These are phyloP conservation scores for Trypanosomatidae sp. DNA, from an alignment of 208 protist species.

Conservation along the genomic window DNA sequence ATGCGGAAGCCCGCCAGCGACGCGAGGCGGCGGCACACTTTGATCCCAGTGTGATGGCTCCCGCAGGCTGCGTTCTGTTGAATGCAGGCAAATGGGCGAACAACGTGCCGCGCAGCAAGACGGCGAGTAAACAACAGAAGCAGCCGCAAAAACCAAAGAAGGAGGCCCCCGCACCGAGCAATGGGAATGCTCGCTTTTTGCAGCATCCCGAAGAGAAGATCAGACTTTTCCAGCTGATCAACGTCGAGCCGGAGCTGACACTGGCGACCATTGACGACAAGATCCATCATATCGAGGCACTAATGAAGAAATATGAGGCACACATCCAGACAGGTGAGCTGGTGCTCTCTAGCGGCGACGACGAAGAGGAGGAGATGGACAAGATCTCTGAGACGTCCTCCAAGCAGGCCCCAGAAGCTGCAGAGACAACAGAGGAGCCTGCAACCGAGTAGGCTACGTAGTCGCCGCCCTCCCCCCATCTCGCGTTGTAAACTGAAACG, in stretches of 20 bases:
- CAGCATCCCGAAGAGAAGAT: slow-evolving; percentile 76
- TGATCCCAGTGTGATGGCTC: slow-evolving; percentile 53
- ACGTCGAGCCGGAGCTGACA: slow-evolving; percentile 48
- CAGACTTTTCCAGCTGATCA: slow-evolving; percentile 55
- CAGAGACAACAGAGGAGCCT: neutral
- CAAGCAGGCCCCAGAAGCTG: neutral
- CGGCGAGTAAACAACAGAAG: slow-evolving; percentile 36
- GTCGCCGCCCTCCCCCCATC: neutral
- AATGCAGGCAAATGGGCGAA: slow-evolving; percentile 66
- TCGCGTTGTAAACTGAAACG: neutral
- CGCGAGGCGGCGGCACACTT: slow-evolving; percentile 61
- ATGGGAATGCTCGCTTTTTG: slow-evolving; percentile 33
- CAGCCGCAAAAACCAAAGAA: slow-evolving; percentile 25
- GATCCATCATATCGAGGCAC: slow-evolving; percentile 42
- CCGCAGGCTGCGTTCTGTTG: slow-evolving; percentile 62
- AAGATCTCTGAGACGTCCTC: neutral
- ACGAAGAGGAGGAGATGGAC: slow-evolving; percentile 32
- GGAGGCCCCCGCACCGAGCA: slow-evolving; percentile 5
- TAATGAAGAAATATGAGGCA: slow-evolving; percentile 53
- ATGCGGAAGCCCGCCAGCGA: slow-evolving; percentile 51
- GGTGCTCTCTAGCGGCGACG: slow-evolving; percentile 66
- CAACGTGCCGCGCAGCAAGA: slow-evolving; percentile 22
- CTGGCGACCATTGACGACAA: slow-evolving; percentile 43
- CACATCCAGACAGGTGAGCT: slow-evolving; percentile 43
- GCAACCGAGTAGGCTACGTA: neutral